Evolutionary conservation across 1,284 basidiomycete species (phyloP), one percentile per base, ranked within the genome.

Genomic region (Puccinia novopanici): DNA sequence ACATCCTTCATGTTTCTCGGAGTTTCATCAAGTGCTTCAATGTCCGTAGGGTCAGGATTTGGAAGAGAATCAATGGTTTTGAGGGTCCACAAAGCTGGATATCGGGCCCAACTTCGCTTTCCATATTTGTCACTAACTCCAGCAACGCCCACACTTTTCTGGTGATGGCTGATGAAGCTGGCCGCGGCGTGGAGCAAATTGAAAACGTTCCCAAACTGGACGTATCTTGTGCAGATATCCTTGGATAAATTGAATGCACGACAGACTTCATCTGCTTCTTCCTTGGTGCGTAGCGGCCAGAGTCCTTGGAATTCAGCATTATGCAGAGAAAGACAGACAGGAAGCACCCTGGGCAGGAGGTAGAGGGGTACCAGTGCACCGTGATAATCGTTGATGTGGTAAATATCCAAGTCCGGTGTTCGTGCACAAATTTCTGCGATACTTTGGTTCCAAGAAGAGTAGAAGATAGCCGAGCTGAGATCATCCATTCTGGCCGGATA

Each of bases 401-500:
- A 93, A 82, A 96, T 92, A 85, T 96, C 94, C 83, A 95, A 90
- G 83, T 91, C 90, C 1, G 93, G 92, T 88, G 88, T 89, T 82
- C 93, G 90, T 82, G 92, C 91, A 82, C 95, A 91, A 22, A 93
- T 92, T 78, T 93, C 91, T 45, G 93, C 93, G 82, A 96, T 94
- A 78, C 93, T 93, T 87, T 96, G 94, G 84, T 96, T 96, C 94
- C 94, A 96, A 30, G 94, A 95, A 76, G 94, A 95, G 87, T 96
- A 95, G 89, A 95, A 96, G 85, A 95, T 95, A 50, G 94, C 94
- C 22, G 93, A 95, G 84, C 92, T 93, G 81, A 96, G 89, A 85
- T 96, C 94, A 86, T 96, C 94, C 94, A 96, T 96, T 84, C 94
- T 92, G 84, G 93, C 92, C 45, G 94, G 94, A 86, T 96, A 95